Percentiles rank a stretch among this genome's conserved stretches.
These are phyloP conservation scores for Xylaria grammica DNA, from an alignment of 495 filamentous ascomycete genomes.

Conservation along the genomic window DNA sequence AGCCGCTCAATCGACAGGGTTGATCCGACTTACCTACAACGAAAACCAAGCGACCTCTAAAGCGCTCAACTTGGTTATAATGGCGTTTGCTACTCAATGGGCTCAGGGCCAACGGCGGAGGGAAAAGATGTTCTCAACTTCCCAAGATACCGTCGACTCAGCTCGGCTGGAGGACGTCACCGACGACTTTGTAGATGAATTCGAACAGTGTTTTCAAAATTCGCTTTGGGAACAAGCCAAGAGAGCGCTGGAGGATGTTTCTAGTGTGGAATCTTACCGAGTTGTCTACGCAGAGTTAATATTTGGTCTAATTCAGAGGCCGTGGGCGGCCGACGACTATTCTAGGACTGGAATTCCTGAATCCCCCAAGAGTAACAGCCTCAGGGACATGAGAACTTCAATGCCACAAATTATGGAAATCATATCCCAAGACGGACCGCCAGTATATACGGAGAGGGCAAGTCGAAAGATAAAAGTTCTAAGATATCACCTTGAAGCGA, in stretches of 20 bases:
- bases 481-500: slow-evolving; percentile 39
- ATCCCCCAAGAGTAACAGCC: slow-evolving; percentile 10
- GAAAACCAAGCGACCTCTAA: slow-evolving; percentile 46
- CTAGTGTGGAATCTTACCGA: slow-evolving; percentile 49
- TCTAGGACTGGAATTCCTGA: background rate
- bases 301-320: slow-evolving; percentile 52
- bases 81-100: slow-evolving; percentile 58
- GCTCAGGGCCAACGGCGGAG: slow-evolving; percentile 37
- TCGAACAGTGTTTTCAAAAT: slow-evolving; percentile 46
- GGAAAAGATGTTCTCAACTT: slow-evolving; percentile 7
- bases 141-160: background rate
- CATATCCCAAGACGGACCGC: slow-evolving; percentile 45
- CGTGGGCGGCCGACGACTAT: slow-evolving; percentile 27
- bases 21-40: slow-evolving; percentile 37
- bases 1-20: slow-evolving; percentile 35
- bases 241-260: slow-evolving; percentile 41
- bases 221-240: slow-evolving; percentile 53
- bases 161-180: slow-evolving; percentile 15
- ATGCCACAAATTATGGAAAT: slow-evolving; percentile 31
- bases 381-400: background rate
- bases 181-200: slow-evolving; percentile 17
- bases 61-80: slow-evolving; percentile 48
- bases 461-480: slow-evolving; percentile 41
- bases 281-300: slow-evolving; percentile 53
- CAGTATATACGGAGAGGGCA: slow-evolving; percentile 46